A percentile compares a stretch with the other conserved stretches of the same genome.
Evolutionary conservation across 306 rosid species (phyloP).

Genomic region (Geum urbanum): DNA sequence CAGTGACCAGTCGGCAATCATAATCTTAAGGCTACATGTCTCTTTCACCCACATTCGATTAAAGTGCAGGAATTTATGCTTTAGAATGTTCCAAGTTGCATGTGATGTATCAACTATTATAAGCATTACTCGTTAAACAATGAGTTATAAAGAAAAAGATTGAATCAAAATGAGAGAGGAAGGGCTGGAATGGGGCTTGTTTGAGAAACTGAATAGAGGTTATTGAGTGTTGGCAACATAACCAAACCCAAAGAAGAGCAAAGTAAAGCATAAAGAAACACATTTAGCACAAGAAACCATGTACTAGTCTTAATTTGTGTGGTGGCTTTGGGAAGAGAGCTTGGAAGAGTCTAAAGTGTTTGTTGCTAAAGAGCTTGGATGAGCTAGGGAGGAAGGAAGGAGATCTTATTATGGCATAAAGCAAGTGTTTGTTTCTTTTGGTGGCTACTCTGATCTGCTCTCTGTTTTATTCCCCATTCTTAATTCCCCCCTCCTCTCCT

Average conservation of each 20-base stretch:
- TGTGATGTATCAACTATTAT: slow-evolving; percentile 39
- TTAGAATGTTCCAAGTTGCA: slow-evolving; percentile 63
- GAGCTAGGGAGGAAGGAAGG: slow-evolving; percentile 8
- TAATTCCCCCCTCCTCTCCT: slow-evolving; percentile 32
- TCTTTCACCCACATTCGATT: slow-evolving; percentile 48
- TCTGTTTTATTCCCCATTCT: slow-evolving; percentile 45
- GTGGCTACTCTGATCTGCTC: slow-evolving; percentile 25
- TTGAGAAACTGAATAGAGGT: slow-evolving; percentile 13
- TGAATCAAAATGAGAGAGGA: not conserved
- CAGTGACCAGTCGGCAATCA: slow-evolving; percentile 64
- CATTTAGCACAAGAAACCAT: slow-evolving; percentile 49
- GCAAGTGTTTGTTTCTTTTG: slow-evolving; percentile 81
- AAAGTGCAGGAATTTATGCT: slow-evolving; percentile 62
- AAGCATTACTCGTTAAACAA: slow-evolving; percentile 1
- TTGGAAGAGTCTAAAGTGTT: slow-evolving; percentile 78
- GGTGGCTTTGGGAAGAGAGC: slow-evolving; percentile 75
- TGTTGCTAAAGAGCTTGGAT: not conserved
- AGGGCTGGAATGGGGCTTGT: slow-evolving; percentile 1
- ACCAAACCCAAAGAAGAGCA: slow-evolving; percentile 27
- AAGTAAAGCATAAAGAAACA: slow-evolving; percentile 60
- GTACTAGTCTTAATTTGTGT: slow-evolving; percentile 40
- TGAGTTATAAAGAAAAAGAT: slow-evolving; percentile 26
- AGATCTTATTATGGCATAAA: slow-evolving; percentile 73
- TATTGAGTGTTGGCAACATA: slow-evolving; percentile 27
- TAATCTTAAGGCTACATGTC: slow-evolving; percentile 36